Conservation (phyloP, 169 alveolate genomes). For the Theileria luwenshuni region DNA sequence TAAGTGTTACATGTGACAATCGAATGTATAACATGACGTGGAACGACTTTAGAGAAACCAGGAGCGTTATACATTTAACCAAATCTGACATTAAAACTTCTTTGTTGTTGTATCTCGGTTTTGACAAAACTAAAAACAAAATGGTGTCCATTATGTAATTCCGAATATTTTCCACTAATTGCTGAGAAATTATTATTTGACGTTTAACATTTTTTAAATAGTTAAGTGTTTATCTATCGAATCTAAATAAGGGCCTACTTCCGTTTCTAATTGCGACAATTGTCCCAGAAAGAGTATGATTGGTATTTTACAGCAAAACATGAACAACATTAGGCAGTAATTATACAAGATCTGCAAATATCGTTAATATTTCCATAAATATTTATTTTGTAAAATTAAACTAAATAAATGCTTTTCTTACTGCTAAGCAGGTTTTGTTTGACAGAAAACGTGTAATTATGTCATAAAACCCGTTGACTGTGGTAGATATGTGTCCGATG, state of each 20-base stretch:
- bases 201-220: constrained; percentile 8
- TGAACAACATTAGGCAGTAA: constrained; percentile 69
- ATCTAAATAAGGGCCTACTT: constrained; percentile 20
- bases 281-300: constrained; percentile 70
- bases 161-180: constrained; percentile 80
- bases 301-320: constrained; percentile 54
- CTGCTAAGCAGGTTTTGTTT: constrained; percentile 60
- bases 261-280: constrained; percentile 68
- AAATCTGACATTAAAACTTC: constrained; percentile 78
- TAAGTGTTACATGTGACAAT: constrained; percentile 67
- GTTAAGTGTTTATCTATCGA: not conserved
- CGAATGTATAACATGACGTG: constrained; percentile 81
- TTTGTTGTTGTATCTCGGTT: constrained; percentile 81
- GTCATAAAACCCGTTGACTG: constrained; percentile 58
- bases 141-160: constrained; percentile 83
- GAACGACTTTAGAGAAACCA: constrained; percentile 78
- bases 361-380: not conserved
- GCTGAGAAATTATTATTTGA: constrained; percentile 46
- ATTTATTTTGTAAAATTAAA: not conserved
- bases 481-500: constrained; percentile 45
- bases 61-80: constrained; percentile 70
- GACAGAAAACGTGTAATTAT: constrained; percentile 25
- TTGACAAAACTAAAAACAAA: constrained; percentile 79
- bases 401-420: not conserved
- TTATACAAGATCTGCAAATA: constrained; percentile 64